Evolutionary conservation across 306 rosid genomes (phyloP).

Genomic region (Vicia villosa): DNA sequence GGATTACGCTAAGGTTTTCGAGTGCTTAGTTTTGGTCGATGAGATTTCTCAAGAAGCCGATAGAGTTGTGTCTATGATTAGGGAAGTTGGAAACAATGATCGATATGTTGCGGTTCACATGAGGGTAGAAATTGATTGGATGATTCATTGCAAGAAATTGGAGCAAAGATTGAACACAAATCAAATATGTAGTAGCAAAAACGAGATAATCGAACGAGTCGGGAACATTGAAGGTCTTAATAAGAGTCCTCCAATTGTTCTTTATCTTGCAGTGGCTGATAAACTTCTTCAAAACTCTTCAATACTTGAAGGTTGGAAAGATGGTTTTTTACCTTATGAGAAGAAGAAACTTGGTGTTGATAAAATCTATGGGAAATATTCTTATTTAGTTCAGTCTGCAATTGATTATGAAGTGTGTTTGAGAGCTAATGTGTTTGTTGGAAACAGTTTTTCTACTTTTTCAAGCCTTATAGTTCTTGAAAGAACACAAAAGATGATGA

Average conservation of each 20-base stretch:
- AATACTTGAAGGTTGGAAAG: conserved; percentile 65
- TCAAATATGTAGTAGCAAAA: conserved; percentile 81
- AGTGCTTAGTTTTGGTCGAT: conserved; percentile 74
- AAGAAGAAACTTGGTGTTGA: conserved; percentile 76
- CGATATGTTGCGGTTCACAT: conserved; percentile 77
- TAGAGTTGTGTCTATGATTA: conserved; percentile 67
- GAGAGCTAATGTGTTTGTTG: conserved; percentile 75
- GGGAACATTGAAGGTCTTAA: conserved; percentile 49
- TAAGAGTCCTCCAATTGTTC: conserved; percentile 57
- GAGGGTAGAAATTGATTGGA: conserved; percentile 93
- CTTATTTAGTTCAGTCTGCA: conserved; percentile 84
- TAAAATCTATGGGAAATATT: conserved; percentile 61
- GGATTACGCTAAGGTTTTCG: conserved; percentile 79
- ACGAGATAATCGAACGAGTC: conserved; percentile 70
- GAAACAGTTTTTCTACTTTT: conserved; percentile 90
- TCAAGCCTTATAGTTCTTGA: conserved; percentile 83
- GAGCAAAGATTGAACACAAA: conserved; percentile 59
- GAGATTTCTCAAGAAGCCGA: conserved; percentile 69
- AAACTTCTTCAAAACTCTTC: conserved; percentile 66
- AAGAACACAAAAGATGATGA: conserved; percentile 69
- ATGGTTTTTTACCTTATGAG: conserved; percentile 72
- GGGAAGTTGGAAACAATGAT: conserved; percentile 43
- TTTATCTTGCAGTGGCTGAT: conserved; percentile 83
- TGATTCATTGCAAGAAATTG: conserved; percentile 84
- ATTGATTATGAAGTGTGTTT: conserved; percentile 89